Base-by-base conservation (phyloP, 805 yeast species). In the Kazachstania africana region DNA sequence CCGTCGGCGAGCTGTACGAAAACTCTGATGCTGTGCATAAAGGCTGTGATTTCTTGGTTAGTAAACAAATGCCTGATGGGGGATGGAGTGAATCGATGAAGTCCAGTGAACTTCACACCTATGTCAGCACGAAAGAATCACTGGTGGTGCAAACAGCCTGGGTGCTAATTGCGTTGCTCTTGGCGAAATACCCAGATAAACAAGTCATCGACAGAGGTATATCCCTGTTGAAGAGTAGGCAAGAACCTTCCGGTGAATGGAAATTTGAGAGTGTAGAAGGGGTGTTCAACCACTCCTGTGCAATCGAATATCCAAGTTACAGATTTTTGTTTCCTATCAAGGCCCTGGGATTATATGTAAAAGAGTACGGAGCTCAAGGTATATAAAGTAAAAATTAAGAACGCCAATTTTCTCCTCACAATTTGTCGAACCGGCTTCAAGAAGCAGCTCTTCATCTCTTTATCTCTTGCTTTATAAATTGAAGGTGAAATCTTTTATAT, bases 61-160 rank as follows among this genome's bases (percentile, higher is more conserved):
- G 70, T 2, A 73, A 79, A 44, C 97, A 88, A 51, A 65, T 77
- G 47, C 56, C 50, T 4, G 97, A 91, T 55, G 99, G 98, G 16
- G 98, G 98, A 1, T 91, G 98, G 98, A 82, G 94, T 34, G 99
- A 91, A 57, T 70, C 82, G 6, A 84, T 88, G 82, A 78, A 88
- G 50, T 74, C 93, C 3, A 75, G 88, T 46, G 97, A 88, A 50
- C 68, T 87, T 0, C 74, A 70, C 37, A 64, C 77, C 0, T 88
- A 85, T 53, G 80, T 87, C 2, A 73, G 75, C 27, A 69, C 73
- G 10, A 63, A 62, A 16, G 40, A 59, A 23, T 74, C 94, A 2
- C 64, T 78, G 31, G 78, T 78, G 0, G 95, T 88, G 1, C 96
- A 87, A 51, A 85, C 97, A 0, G 69, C 95, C 0, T 91, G 98